Base-by-base conservation (phyloP, 768 basidiomycete species). In the Glaciozyma martinii region DNA sequence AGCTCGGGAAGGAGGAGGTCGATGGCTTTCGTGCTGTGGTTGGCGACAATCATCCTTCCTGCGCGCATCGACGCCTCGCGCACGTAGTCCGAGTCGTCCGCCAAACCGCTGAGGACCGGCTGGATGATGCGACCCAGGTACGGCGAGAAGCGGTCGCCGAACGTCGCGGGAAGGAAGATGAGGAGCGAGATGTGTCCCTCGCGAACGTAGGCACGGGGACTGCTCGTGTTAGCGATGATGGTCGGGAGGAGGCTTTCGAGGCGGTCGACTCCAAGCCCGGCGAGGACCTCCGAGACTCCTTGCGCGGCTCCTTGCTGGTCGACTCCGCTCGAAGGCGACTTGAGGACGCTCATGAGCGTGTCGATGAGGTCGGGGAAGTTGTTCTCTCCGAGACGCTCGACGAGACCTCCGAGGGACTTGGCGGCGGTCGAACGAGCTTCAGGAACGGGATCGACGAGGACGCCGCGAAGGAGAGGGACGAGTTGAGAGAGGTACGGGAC, bases 141-240 rank as follows among this genome's bases (percentile, higher is more conserved):
- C 1, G 93, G 94, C 69, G 92, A 86, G 83, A 99, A 98, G 52
- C 93, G 86, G 62, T 88, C 86, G 10, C 95, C 95, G 74, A 99
- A 98, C 2, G 94, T 98, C 3, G 92, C 86, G 2, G 95, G 94
- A 4, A 98, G 79, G 79, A 87, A 98, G 23, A 98, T 91, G 43
- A 99, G 84, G 18, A 98, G 80, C 0, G 93, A 95, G 86, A 99
- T 98, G 81, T 97, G 98, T 15, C 95, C 95, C 80, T 98, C 95
- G 43, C 92, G 84, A 49, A 98, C 88, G 32, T 91, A 93, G 30
- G 92, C 82, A 15, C 90, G 81, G 2, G 90, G 87, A 55, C 90
- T 93, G 71, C 88, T 85, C 3, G 92, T 89, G 75, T 90, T 97
- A 33, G 82, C 83, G 67, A 99, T 86, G 74, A 99, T 91, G 71